Conservation (phyloP, 2,329 filamentous ascomycete genomes). For the Colletotrichum sp. region DNA sequence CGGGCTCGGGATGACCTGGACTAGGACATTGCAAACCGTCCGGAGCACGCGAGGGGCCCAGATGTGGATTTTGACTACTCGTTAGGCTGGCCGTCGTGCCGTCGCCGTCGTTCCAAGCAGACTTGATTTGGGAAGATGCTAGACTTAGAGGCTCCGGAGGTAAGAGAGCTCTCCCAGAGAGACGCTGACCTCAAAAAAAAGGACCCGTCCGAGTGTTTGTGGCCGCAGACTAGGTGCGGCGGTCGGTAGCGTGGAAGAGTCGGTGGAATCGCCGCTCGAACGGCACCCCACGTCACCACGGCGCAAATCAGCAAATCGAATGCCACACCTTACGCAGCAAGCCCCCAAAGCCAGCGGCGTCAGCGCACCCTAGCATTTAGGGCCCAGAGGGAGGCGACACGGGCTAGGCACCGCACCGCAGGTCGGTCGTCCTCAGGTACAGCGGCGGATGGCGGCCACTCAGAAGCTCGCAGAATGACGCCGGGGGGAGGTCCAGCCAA, state of each 20-base stretch:
- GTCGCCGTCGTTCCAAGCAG: neutral
- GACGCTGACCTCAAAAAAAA: neutral
- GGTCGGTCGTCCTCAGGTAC: slow-evolving; percentile 3
- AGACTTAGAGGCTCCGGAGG: neutral
- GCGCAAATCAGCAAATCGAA: neutral
- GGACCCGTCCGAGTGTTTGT: neutral
- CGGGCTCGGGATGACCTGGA: neutral
- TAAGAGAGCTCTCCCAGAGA: neutral
- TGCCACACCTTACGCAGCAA: slow-evolving; percentile 7
- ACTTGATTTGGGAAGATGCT: neutral
- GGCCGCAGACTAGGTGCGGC: neutral
- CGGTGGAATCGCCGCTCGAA: neutral
- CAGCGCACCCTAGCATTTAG: neutral
- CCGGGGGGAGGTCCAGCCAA: neutral
- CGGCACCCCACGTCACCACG: neutral
- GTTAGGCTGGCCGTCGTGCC: neutral
- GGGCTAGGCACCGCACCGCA: neutral
- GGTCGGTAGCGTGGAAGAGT: neutral
- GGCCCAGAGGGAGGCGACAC: neutral
- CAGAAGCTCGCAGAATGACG: slow-evolving; percentile 1
- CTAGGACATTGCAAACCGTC: neutral
- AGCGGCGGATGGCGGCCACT: neutral
- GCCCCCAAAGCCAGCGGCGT: neutral
- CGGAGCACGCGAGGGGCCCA: neutral
- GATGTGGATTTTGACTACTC: neutral